Evolutionary conservation across 202 grass and related monocot genomes (phyloP), one percentile per base, ranked within the genome.

Genomic region (Alloteropsis angusta): DNA sequence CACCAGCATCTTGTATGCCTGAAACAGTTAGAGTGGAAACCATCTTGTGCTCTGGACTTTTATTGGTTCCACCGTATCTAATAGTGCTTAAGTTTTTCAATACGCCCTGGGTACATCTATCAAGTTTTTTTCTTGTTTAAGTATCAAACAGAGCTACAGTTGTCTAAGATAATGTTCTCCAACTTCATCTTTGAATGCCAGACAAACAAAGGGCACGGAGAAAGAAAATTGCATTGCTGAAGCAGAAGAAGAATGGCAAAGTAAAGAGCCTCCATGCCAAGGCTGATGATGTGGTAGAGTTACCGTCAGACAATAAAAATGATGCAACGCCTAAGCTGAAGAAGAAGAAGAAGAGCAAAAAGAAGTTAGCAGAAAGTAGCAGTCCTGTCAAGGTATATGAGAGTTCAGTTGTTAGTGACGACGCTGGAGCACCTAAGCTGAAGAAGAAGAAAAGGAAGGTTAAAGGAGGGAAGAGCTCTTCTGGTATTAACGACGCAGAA

Each of bases 391-490:
- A 60, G 28, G 58, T 41, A 28, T 35, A 72, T 19, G 65, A 44
- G 60, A 81, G 32, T 77, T 17, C 28, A 30, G 41, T 60, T 71
- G 49, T 71, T 34, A 71, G 21, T 77, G 83, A 59, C 21, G 58
- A 81, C 42, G 21, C 43, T 8, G 82, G 70, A 75, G 54, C 37
- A 38, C 37, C 39, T 62, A 84, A 88, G 45, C 30, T 84, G 81
- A 77, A 69, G 71, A 86, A 78, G 44, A 92, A 85, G 79, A 92
- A 89, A 57, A 91, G 68, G 77, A 88, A 75, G 81, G 54, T 60
- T 41, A 90, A 83, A 25, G 71, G 80, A 75, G 81, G 60, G 80
- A 83, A 81, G 65, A 75, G 32, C 63, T 75, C 53, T 78, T 23
- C 59, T 48, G 73, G 75, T 25, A 53, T 59, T 15, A 71, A 9